Base-by-base conservation (phyloP, 2,329 filamentous ascomycete species). In the Fusarium brachygibbosum region DNA sequence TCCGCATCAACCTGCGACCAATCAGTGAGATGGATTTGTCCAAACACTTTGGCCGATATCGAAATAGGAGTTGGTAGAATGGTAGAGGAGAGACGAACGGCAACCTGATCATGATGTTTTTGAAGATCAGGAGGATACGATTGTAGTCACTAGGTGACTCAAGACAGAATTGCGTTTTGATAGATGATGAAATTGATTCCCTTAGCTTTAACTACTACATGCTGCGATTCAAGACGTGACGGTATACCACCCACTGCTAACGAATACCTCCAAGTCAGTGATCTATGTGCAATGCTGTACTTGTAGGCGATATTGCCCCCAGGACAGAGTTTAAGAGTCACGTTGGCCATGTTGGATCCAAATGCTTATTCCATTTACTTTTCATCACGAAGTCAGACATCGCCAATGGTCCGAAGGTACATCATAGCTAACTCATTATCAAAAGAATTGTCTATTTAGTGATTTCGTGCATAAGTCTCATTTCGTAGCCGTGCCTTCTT, bases 51-150 rank as follows among this genome's bases (percentile, higher is more conserved):
- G 59, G 67, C 71, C 70, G 66, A 67, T 73, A 71, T 74, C 70
- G 70, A 73, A 73, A 71, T 74, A 70, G 77, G 77, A 79, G 77
- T 79, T 78, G 70, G 76, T 78, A 78, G 76, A 79, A 72, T 68
- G 75, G 74, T 76, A 74, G 68, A 75, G 65, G 62, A 61, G 59
- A 66, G 71, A 62, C 59, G 61, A 66, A 65, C 41, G 46, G 61
- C 50, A 66, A 66, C 58, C 63, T 64, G 48, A 54, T 51, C 44
- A 48, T 63, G 65, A 51, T 56, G 55, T 64, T 45, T 44, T 50
- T 52, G 56, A 65, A 54, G 62, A 46, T 41, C 48, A 41, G 68
- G 50, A 56, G 44, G 53, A 53, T 35, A 62, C 40, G 58, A 63
- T 57, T 55, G 50, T 19, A 29, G 61, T 58, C 52, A 54, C 56